Evolutionary conservation across 202 grass and related monocot genomes (phyloP).

Genomic region (Thinopyrum obtusiflorum): DNA sequence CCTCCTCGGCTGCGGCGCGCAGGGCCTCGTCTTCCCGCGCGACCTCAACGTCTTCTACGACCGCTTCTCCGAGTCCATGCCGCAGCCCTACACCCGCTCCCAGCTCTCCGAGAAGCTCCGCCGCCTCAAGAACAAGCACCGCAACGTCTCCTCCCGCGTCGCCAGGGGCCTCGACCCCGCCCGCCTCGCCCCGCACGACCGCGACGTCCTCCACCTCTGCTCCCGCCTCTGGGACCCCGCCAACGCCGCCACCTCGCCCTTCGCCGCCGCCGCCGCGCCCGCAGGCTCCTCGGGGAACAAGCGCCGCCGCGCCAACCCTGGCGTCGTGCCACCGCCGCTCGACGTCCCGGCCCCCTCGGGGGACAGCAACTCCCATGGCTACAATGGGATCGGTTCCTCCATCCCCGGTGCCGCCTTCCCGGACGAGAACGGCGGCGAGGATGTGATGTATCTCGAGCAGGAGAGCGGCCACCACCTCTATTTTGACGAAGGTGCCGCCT

Average conservation of each 20-base stretch:
- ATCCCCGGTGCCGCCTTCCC: not conserved
- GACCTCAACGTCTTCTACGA: slow-evolving; percentile 96
- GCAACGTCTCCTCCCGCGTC: slow-evolving; percentile 45
- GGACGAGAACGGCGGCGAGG: slow-evolving; percentile 6
- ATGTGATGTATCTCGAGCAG: slow-evolving; percentile 35
- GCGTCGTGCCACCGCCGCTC: not conserved
- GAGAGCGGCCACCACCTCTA: slow-evolving; percentile 31
- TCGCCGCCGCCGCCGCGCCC: slow-evolving; percentile 25
- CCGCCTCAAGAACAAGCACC: slow-evolving; percentile 80
- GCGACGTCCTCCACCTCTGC: slow-evolving; percentile 91
- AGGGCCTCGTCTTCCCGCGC: slow-evolving; percentile 85
- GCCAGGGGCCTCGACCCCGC: slow-evolving; percentile 59
- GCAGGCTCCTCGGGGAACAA: slow-evolving; percentile 59
- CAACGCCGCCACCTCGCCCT: slow-evolving; percentile 70
- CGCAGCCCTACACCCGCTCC: slow-evolving; percentile 83
- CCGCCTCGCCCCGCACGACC: slow-evolving; percentile 88
- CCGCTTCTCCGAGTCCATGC: slow-evolving; percentile 91
- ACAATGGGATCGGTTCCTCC: slow-evolving; percentile 21
- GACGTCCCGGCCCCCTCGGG: slow-evolving; percentile 8
- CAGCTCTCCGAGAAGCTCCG: slow-evolving; percentile 96
- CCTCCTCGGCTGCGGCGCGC: slow-evolving; percentile 84
- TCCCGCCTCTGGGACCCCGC: slow-evolving; percentile 84
- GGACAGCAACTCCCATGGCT: slow-evolving; percentile 38
- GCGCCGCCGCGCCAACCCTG: slow-evolving; percentile 68
- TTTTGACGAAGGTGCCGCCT: not conserved